Base-by-base conservation (phyloP, 2,329 filamentous ascomycete genomes). In the Fusarium succisae region DNA sequence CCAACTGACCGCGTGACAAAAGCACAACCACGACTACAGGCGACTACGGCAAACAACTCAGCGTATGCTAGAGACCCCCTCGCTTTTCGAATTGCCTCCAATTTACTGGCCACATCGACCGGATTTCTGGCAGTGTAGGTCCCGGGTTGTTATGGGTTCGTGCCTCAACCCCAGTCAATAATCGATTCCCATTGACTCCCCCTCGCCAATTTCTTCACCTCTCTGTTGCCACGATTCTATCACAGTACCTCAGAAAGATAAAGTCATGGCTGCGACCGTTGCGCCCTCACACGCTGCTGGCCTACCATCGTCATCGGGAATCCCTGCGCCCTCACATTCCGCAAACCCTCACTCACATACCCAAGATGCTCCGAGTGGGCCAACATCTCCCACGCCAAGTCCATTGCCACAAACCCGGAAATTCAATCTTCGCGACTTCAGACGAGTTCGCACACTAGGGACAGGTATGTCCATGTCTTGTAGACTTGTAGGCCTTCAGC, bases 401-500 rank as follows among this genome's bases (percentile, higher is more conserved):
- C 73, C 79, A 26, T 70, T 79, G 37, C 78, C 80, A 24, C 71
- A 78, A 43, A 79, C 77, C 28, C 80, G 66, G 63, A 80, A 76
- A 57, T 79, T 83, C 61, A 77, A 79, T 45, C 77, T 81, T 39
- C 78, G 80, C 47, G 92, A 95, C 83, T 95, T 95, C 80, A 87
- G 90, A 69, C 86, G 93, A 56, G 87, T 95, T 74, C 91, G 93
- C 81, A 95, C 93, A 18, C 84, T 96, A 72, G 93, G 92, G 72
- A 95, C 93, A 45, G 93, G 92, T 92, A 84, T 76, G 84, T 81
- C 41, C 8, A 37, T 32, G 20, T 45, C 22, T 30, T 30, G 14
- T 22, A 55, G 35, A 32, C 44, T 32, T 51, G 37, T 58, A 12
- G n/a, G 53, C 26, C 28, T 22, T 43, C 54, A 24, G 45, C 51